These are phyloP conservation scores for Lycium ferocissimum DNA, from an alignment of 257 asterid genomes.

Conservation along the genomic window DNA sequence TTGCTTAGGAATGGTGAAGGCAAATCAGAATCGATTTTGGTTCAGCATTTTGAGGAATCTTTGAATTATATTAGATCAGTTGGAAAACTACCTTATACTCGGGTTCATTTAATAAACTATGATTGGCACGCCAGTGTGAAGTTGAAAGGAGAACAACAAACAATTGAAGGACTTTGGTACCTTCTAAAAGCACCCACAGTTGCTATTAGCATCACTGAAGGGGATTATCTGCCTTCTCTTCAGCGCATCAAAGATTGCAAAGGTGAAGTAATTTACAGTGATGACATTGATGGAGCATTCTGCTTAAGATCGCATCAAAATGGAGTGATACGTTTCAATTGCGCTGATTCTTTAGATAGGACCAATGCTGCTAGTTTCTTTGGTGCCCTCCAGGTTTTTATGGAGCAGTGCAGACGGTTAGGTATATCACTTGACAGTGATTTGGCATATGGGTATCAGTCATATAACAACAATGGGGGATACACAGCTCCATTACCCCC, in stretches of 20 bases:
- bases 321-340: conserved; percentile 96
- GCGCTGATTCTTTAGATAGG: conserved; percentile 98
- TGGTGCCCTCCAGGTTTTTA: conserved; percentile 97
- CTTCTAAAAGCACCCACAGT: conserved; percentile 90
- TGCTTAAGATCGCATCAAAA: conserved; percentile 98
- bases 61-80: conserved; percentile 71
- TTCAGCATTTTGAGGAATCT: conserved; percentile 94
- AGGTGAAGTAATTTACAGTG: conserved; percentile 86
- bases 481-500: conserved; percentile 98
- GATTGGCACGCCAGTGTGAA: conserved; percentile 99
- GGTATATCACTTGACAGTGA: conserved; percentile 98
- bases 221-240: conserved; percentile 91
- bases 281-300: conserved; percentile 89
- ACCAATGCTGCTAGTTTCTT: conserved; percentile 99
- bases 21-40: conserved; percentile 90
- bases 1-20: conserved; percentile 91
- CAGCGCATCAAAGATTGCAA: conserved; percentile 80
- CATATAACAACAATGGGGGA: conserved; percentile 67
- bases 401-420: conserved; percentile 95
- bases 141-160: conserved; percentile 93
- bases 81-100: conserved; percentile 83
- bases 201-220: conserved; percentile 82
- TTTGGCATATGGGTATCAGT: conserved; percentile 74
- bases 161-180: conserved; percentile 98
- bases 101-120: conserved; percentile 88